Percentiles rank a stretch among this genome's conserved stretches.
Evolutionary conservation across 768 basidiomycete genomes (phyloP).

Genomic region (Clitopilus passeckerianus): DNA sequence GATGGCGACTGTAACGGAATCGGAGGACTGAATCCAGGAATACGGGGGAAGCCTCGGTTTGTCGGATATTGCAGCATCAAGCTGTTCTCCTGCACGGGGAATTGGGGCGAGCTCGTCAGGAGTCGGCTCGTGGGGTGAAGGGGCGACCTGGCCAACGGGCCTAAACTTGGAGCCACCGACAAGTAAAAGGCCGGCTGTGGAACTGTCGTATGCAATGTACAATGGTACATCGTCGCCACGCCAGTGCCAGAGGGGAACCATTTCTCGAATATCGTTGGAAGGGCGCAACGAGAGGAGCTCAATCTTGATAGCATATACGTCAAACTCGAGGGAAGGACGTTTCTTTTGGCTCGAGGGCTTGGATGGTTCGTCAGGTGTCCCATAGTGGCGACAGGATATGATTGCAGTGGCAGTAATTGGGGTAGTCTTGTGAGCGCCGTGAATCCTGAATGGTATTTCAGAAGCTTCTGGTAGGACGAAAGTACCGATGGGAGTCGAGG

Average conservation of each 20-base stretch:
- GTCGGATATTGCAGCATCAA: slow-evolving; percentile 33
- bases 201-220: slow-evolving; percentile 42
- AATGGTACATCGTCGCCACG: slow-evolving; percentile 69
- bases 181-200: slow-evolving; percentile 45
- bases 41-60: slow-evolving; percentile 68
- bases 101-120: slow-evolving; percentile 66
- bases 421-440: slow-evolving; percentile 24
- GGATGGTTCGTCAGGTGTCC: slow-evolving; percentile 3
- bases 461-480: slow-evolving; percentile 39
- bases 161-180: slow-evolving; percentile 56
- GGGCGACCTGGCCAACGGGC: slow-evolving; percentile 24
- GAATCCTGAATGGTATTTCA: slow-evolving; percentile 33
- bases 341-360: slow-evolving; percentile 18
- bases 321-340: slow-evolving; percentile 41
- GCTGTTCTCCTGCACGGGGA: slow-evolving; percentile 54
- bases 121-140: slow-evolving; percentile 48
- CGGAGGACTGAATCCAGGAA: slow-evolving; percentile 88
- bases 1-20: slow-evolving; percentile 80
- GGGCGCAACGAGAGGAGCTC: slow-evolving; percentile 31
- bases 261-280: slow-evolving; percentile 21
- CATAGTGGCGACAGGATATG: slow-evolving; percentile 56
- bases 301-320: slow-evolving; percentile 60
- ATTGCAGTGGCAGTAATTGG: slow-evolving; percentile 39
- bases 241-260: slow-evolving; percentile 66
- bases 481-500: slow-evolving; percentile 43